Base-by-base conservation (phyloP, 805 yeast species). In the Spathaspora passalidarum region DNA sequence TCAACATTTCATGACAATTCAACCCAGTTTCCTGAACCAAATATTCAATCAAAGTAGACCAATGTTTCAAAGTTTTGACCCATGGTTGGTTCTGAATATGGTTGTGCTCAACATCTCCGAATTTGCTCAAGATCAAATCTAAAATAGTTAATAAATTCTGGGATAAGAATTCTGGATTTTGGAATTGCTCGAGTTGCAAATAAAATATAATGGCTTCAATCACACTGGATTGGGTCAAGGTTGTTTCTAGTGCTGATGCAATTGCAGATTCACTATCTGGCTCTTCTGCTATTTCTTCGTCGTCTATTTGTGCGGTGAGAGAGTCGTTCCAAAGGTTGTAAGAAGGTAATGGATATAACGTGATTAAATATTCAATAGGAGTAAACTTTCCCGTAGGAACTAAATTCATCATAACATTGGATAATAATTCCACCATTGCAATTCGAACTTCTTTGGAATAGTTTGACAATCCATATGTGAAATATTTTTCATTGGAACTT, bases 131-230 rank as follows among this genome's bases (percentile, higher is more conserved):
- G 1, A 69, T 58, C 2, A 42, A 29, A 41, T 68, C 73, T 21
- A 72, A 45, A 35, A 70, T 61, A 3, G 20, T 40, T 2, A 55
- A 38, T 22, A 69, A 44, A 21, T 63, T 64, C 17, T 11, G 4
- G 0, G 75, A 54, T 23, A 69, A 57, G 44, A 54, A 72, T n/a
- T 69, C 73, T 1, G 62, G 53, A 42, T 66, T 59, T 45, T 69
- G 76, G 40, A 70, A 63, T 49, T 66, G 72, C 46, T 69, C 72
- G 14, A 72, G 56, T 51, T 72, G 76, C 26, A 68, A 50, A 47
- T 68, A 71, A 35, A 67, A 50, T 5, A 71, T 54, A 14, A 72
- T 40, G 0, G 73, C 44, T 49, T 70, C 73, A 7, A 61, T 56
- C 1, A 63, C 46, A 11, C 73, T 67, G 1, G 61, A 51, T 44